Base-by-base conservation (phyloP, 1,284 basidiomycete genomes). In the Sporisorium graminicola region DNA sequence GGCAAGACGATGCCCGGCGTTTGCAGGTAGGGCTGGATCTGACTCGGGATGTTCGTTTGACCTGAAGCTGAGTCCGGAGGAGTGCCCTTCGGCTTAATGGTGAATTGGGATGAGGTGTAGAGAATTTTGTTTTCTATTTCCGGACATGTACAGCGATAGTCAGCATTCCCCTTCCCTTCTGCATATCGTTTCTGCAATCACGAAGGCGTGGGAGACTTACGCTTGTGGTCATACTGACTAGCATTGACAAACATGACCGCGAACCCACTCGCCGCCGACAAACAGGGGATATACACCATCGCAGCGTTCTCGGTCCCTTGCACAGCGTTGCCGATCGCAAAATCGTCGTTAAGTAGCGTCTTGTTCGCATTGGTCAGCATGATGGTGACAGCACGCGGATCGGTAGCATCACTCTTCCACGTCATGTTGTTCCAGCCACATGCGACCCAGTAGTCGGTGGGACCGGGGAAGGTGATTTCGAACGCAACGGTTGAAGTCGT, bases 361-460 rank as follows among this genome's bases (percentile, higher is more conserved):
- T 69, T 69, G 70, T 77, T 66, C 4, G 62, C 16, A 27, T 69
- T 63, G 26, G 58, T 62, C 16, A 77, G 62, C 62, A 68, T 58
- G 44, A 77, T 64, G 16, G 69, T 69, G 14, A 77, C 51, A 5
- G 33, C 24, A 5, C 27, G 26, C 0, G 70, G 58, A 53, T 69
- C 62, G 13, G 22, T 24, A 1, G 56, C 2, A n/a, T 24, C 20
- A 16, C 24, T 37, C 16, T 56, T 65, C 69, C 69, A 77, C 4
- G 62, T 58, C 52, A 76, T 52, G 20, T 63, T 64, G 59, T 76
- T 76, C 65, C 65, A 71, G 1, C 69, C 68, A 22, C 74, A 76
- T 3, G 74, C 65, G 22, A 76, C 74, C 74, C 74, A 76, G 65
- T 76, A 72, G 47, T 68, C 40, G 16, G 74, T 35, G 4, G 69